Evolutionary conservation across 495 filamentous ascomycete genomes (phyloP).

Genomic region (Amphirosellinia nigrospora): DNA sequence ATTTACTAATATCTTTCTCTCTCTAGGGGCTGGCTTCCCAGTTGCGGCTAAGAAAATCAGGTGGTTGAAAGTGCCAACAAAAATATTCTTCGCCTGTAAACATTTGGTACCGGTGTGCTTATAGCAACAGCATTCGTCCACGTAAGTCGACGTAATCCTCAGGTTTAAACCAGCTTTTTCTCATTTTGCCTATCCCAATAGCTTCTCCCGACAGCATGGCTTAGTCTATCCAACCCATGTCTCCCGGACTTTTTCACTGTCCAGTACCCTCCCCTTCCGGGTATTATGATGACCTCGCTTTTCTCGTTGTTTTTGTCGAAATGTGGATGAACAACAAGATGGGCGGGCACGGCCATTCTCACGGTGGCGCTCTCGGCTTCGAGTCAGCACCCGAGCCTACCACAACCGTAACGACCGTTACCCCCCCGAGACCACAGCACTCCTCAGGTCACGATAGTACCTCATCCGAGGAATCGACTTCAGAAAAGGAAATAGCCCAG

Average conservation of each 20-base stretch:
- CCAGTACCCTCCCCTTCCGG: slow-evolving; percentile 63
- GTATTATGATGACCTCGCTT: slow-evolving; percentile 63
- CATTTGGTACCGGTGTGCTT: slow-evolving; percentile 74
- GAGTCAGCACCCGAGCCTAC: slow-evolving; percentile 34
- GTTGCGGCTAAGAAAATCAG: slow-evolving; percentile 60
- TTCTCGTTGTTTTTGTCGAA: slow-evolving; percentile 63
- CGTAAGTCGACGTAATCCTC: slow-evolving; percentile 20
- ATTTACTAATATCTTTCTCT: slow-evolving; percentile 13
- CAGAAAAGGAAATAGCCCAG: slow-evolving; percentile 48
- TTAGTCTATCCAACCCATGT: slow-evolving; percentile 62
- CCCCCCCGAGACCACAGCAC: slow-evolving; percentile 35
- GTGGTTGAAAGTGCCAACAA: slow-evolving; percentile 59
- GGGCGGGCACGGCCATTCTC: slow-evolving; percentile 51
- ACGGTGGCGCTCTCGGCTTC: slow-evolving; percentile 55
- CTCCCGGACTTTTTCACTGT: slow-evolving; percentile 62
- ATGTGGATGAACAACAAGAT: slow-evolving; percentile 60
- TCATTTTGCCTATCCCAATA: slow-evolving; percentile 33
- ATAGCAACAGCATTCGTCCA: slow-evolving; percentile 74
- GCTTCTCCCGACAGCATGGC: slow-evolving; percentile 63
- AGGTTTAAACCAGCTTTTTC: neutral
- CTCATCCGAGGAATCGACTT: slow-evolving; percentile 42
- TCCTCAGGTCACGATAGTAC: slow-evolving; percentile 38
- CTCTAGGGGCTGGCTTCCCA: slow-evolving; percentile 54
- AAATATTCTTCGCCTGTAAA: slow-evolving; percentile 60
- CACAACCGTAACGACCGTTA: slow-evolving; percentile 15